A percentile compares a stretch with the other conserved stretches of the same genome.
These are phyloP conservation scores for Vitis riparia DNA, from an alignment of 164 flowering plant genomes.

Conservation along the genomic window DNA sequence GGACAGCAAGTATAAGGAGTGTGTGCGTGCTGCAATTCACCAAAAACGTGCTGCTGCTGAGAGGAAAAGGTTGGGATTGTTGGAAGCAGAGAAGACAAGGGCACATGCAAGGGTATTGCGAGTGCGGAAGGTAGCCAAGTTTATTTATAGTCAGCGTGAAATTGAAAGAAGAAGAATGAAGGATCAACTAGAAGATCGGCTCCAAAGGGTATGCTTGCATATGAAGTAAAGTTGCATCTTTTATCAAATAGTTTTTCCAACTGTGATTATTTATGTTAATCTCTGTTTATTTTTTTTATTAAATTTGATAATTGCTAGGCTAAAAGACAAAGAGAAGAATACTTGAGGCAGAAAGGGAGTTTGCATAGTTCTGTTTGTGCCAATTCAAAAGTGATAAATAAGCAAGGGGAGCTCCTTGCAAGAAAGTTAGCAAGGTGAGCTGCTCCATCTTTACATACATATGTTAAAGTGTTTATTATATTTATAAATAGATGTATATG, in stretches of 20 bases:
- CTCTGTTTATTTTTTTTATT: neutral
- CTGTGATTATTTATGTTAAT: neutral
- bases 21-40: conserved; percentile 69
- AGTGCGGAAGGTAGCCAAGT: conserved; percentile 68
- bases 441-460: no score
- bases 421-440: conserved; percentile 78
- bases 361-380: conserved; percentile 25
- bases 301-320: conserved; percentile 47
- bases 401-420: conserved; percentile 74
- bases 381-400: conserved; percentile 42
- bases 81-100: conserved; percentile 84
- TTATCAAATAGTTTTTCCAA: neutral
- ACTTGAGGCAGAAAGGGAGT: conserved; percentile 71
- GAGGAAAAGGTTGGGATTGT: conserved; percentile 73
- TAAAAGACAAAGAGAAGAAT: conserved; percentile 77
- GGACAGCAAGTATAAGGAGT: conserved; percentile 80
- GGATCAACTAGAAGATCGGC: conserved; percentile 73
- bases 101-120: conserved; percentile 71
- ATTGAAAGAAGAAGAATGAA: conserved; percentile 68
- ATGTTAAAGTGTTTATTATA: no score
- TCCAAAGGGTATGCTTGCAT: conserved; percentile 69
- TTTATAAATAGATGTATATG: no score
- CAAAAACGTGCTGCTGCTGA: conserved; percentile 96
- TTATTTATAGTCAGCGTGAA: conserved; percentile 70
- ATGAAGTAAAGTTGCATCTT: neutral